Evolutionary conservation across 176 grass and related monocot genomes (phyloP), one percentile per base, ranked within the genome.

Genomic region (barley (Hordeum vulgare)): DNA sequence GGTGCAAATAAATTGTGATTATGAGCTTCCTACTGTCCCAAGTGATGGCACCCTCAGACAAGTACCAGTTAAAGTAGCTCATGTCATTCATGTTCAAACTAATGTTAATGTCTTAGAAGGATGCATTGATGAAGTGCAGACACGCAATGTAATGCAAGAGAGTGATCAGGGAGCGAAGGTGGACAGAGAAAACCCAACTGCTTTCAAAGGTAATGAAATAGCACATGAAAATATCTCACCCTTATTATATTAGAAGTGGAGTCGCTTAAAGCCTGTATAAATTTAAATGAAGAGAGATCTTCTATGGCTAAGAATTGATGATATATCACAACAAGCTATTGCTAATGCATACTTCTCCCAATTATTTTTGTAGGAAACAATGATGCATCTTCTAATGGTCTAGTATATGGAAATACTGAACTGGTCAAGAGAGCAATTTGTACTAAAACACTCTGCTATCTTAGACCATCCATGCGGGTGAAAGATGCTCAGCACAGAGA

Each of bases 361-460:
- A 36, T 66, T 18, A 3, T 35, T 34, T 67, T n/a, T 67, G 65
- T 37, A 67, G 33, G 18, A 67, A 67, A 66, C 31, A 21, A n/a
- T 36, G 65, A 18, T 9, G 34, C 34, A 5, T 40, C 36, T 69
- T 69, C 35, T 13, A 5, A 13, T 40, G 35, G 35, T 12, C 35
- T 40, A 40, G 35, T 24, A 40, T 13, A 69, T 69, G 20, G 35
- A 69, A 69, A 69, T 23, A 35, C 5, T 40, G 35, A 69, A n/a
- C 20, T 23, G 35, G 66, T 13, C 33, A 69, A 10, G 35, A 65
- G 39, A 49, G 40, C 9, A 49, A 12, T 82, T 61, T 82, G 14
- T 62, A 77, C 85, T 51, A 67, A 69, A 34, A 81, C 37, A 8
- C 21, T 68, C 13, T 81, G 75, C 66, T 86, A 86, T 75, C 60